Evolutionary conservation across 192 early-diverging fungal genomes (phyloP).

Genomic region (Coemansia sp.): DNA sequence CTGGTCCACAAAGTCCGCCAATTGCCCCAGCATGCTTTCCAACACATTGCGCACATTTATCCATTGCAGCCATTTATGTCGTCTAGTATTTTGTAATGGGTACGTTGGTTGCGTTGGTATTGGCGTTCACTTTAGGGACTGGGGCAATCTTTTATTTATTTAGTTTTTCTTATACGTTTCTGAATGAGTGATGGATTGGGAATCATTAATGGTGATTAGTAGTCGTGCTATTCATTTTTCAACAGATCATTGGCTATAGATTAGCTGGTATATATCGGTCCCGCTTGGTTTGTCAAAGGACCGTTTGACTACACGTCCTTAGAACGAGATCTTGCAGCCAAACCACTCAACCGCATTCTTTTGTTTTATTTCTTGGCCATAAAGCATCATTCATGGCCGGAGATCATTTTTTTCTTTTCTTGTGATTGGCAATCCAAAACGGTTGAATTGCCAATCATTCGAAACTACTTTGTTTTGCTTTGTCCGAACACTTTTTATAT

Average conservation of each 20-base stretch:
- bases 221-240: no score
- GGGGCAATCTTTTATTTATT: background rate
- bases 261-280: no score
- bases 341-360: background rate
- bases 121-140: background rate
- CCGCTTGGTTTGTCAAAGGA: no score
- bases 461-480: background rate
- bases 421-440: background rate
- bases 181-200: background rate
- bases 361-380: background rate
- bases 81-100: background rate
- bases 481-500: background rate
- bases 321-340: background rate
- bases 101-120: background rate
- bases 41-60: background rate
- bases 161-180: background rate
- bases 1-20: background rate
- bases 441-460: background rate
- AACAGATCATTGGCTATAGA: no score
- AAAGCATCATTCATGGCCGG: background rate
- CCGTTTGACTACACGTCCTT: background rate
- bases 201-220: no score
- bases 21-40: background rate
- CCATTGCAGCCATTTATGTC: background rate
- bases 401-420: conserved; percentile 3